Evolutionary conservation across 2,329 filamentous ascomycete species (phyloP), one percentile per base, ranked within the genome.

Genomic region (Zalaria sp.): DNA sequence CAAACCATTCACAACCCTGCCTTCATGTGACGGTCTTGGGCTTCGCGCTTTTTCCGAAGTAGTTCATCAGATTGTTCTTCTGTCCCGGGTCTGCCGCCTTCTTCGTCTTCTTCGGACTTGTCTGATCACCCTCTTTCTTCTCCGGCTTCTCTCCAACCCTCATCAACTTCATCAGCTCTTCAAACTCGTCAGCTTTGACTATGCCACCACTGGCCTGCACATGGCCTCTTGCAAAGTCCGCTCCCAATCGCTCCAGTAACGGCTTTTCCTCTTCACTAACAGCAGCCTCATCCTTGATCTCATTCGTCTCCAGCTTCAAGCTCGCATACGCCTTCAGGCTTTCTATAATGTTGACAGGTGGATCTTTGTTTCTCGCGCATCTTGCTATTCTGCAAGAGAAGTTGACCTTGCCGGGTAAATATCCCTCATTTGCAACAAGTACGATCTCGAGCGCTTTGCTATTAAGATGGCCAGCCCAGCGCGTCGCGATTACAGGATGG

Each of bases 191-290:
- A 7, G 59, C 66, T 0, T 67, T 66, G 0, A 83, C 72, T 37
- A 80, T 76, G 0, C 79, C 79, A 1, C 79, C 79, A 38, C 73
- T 79, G 0, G 78, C 79, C 51, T 81, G 77, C 45, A 77, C 79
- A 47, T 83, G 79, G 0, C 79, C 79, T 40, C 72, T 66, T 0
- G 77, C 79, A 51, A 82, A 83, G 26, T 69, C 76, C 38, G 77
- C 70, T 0, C 79, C 78, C 7, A 81, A 52, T 9, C 76, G 58
- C 41, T 71, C 62, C 3, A 63, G 53, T 34, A 73, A 46, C 25
- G 60, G 9, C 25, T 42, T 11, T 37, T 31, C 34, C 26, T 42
- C 41, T 5, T 37, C 46, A 7, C 34, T 36, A 66, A 46, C 4
- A 58, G 65, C 28, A 63, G 60, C 7, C 59, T 57, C 11, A 61